Percentiles rank a stretch among this genome's conserved stretches.
Conservation (phyloP, 2,329 filamentous ascomycete species). For the Fusarium solani-melongenae region DNA sequence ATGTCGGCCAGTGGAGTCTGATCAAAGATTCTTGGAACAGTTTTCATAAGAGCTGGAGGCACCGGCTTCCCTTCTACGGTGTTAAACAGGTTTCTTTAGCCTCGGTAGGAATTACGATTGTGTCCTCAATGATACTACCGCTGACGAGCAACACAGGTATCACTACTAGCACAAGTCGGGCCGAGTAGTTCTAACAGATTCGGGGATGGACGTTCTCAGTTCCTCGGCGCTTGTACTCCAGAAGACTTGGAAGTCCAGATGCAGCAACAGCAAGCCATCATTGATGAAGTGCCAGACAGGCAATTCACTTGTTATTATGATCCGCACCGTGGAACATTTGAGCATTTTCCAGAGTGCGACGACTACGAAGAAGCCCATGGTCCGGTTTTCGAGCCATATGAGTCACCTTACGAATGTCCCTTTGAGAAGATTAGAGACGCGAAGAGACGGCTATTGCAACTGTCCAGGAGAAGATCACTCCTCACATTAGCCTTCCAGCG, state of each 20-base stretch:
- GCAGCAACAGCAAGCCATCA: not conserved
- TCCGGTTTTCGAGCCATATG: not conserved
- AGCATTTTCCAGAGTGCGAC: not conserved
- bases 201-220: not conserved
- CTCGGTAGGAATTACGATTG: not conserved
- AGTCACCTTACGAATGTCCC: accelerated
- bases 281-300: not conserved
- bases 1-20: not conserved
- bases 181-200: not conserved
- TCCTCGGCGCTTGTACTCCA: not conserved
- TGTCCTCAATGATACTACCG: not conserved
- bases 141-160: not conserved
- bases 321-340: not conserved
- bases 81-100: not conserved
- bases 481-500: not conserved
- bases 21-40: not conserved
- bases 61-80: not conserved
- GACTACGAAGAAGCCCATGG: accelerated
- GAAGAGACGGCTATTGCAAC: not conserved
- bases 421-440: not conserved
- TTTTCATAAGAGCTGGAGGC: not conserved
- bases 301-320: not conserved
- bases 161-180: not conserved
- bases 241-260: not conserved
- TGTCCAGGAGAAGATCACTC: not conserved